Base-by-base conservation (phyloP, 1,139 yeast genomes). In the Taphrina pruni region DNA sequence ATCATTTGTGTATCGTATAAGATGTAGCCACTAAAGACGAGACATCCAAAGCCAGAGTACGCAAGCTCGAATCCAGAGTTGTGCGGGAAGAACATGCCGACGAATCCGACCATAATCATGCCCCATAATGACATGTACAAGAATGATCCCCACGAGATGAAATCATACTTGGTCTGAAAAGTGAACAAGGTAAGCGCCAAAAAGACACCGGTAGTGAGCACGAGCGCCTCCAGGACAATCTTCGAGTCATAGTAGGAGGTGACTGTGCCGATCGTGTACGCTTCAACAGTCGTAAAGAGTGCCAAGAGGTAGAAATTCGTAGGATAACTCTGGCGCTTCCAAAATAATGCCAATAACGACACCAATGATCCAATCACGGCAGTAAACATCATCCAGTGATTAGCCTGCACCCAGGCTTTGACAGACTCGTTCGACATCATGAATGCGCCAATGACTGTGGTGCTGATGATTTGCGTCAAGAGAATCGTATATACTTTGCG, bases 1-100 rank as follows among this genome's bases (percentile, higher is more conserved):
- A 94, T 85, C 73, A 86, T 79, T 79, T 91, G 97, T 38, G 97
- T 91, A 77, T 91, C 97, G 66, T 90, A 86, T 70, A 91, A 79
- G 69, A 91, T 85, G 77, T 89, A 91, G 8, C 87, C 84, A 32
- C 89, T 82, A 78, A 91, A 92, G 6, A 91, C 79, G 50, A 88
- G 75, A 3, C 96, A 94, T 17, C 96, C 97, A 62, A 88, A 77
- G 70, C 87, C 85, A 51, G 93, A 85, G 79, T 89, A 90, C 5
- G 87, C 79, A 73, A 88, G 77, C 75, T 89, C 91, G 62, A 85
- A 78, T 39, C 82, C 80, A 32, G 83, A 78, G 50, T 84, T 81
- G 73, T 83, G 85, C 0, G 91, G 90, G 78, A 90, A 84, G 76
- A 91, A 87, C 80, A 89, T 80, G 74, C 85, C 81, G 14, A 90